These are phyloP conservation scores for Gomphus bonarii DNA, from an alignment of 1,284 basidiomycete genomes.

Conservation along the genomic window DNA sequence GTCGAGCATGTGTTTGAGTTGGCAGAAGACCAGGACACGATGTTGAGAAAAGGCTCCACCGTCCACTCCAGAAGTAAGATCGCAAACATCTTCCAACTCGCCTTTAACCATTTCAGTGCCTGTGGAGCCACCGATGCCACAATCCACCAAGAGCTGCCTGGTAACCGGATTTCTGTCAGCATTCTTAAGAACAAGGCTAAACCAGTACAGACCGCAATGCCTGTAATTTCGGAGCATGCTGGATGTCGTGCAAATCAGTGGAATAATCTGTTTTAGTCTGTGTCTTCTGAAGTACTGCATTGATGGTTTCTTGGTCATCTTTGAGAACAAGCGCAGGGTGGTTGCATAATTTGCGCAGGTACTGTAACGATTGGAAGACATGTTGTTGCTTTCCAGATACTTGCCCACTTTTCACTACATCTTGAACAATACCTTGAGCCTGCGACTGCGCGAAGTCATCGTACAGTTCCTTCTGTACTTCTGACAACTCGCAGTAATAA, in stretches of 20 bases:
- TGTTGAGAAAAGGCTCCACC: slow-evolving; percentile 76
- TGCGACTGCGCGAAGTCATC: slow-evolving; percentile 86
- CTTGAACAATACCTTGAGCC: slow-evolving; percentile 56
- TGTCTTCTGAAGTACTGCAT: slow-evolving; percentile 52
- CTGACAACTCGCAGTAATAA: slow-evolving; percentile 96
- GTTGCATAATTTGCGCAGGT: slow-evolving; percentile 95
- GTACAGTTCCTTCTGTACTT: slow-evolving; percentile 87
- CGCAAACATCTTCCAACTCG: slow-evolving; percentile 45
- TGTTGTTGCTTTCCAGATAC: slow-evolving; percentile 58
- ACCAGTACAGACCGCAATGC: slow-evolving; percentile 63
- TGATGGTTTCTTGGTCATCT: slow-evolving; percentile 48
- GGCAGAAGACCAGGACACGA: slow-evolving; percentile 97
- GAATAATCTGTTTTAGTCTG: slow-evolving; percentile 21
- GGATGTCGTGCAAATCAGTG: slow-evolving; percentile 59
- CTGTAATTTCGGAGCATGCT: slow-evolving; percentile 89
- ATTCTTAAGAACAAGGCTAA: neutral
- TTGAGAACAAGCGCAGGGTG: slow-evolving; percentile 89
- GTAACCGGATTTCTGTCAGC: neutral
- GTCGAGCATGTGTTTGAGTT: slow-evolving; percentile 98
- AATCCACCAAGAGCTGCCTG: slow-evolving; percentile 90
- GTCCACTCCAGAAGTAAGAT: slow-evolving; percentile 34
- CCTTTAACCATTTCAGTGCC: slow-evolving; percentile 45
- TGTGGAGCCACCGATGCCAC: slow-evolving; percentile 72
- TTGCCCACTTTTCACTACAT: slow-evolving; percentile 44
- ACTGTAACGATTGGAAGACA: slow-evolving; percentile 94